These are phyloP conservation scores for Phyllosticta citriasiana DNA, from an alignment of 2,329 filamentous ascomycete species.

Conservation along the genomic window DNA sequence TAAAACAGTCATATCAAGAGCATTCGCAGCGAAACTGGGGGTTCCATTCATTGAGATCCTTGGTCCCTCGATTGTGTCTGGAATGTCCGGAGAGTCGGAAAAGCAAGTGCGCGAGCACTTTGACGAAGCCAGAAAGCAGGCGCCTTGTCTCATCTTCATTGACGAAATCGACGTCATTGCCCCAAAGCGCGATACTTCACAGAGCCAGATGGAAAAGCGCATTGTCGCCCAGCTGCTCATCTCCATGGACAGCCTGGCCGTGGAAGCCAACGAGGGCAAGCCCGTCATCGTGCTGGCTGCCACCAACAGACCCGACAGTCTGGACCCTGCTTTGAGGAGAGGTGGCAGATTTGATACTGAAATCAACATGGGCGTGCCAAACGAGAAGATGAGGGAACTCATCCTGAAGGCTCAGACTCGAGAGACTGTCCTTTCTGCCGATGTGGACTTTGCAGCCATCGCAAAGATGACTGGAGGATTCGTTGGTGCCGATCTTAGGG, in stretches of 20 bases:
- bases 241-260: constrained; percentile 71
- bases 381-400: constrained; percentile 62
- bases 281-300: constrained; percentile 85
- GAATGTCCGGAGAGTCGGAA: constrained; percentile 83
- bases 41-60: constrained; percentile 76
- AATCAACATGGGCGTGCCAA: constrained; percentile 80
- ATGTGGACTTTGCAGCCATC: constrained; percentile 63
- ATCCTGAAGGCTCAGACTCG: constrained; percentile 68
- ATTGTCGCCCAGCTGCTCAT: constrained; percentile 75
- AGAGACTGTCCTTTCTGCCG: constrained; percentile 51
- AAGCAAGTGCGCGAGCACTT: constrained; percentile 78
- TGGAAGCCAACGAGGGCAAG: constrained; percentile 61
- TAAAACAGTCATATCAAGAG: constrained; percentile 76
- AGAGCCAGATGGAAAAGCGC: constrained; percentile 81
- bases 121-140: constrained; percentile 75
- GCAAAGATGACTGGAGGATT: constrained; percentile 86
- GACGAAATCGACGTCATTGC: constrained; percentile 89
- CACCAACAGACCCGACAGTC: constrained; percentile 76
- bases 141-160: constrained; percentile 84
- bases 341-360: constrained; percentile 72
- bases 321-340: constrained; percentile 68
- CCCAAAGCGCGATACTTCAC: constrained; percentile 70
- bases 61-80: constrained; percentile 69
- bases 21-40: constrained; percentile 64
- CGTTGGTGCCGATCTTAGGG: constrained; percentile 79